Evolutionary conservation across 495 filamentous ascomycete species (phyloP), one percentile per base, ranked within the genome.

Genomic region (Pyrenopolyporus hunteri): DNA sequence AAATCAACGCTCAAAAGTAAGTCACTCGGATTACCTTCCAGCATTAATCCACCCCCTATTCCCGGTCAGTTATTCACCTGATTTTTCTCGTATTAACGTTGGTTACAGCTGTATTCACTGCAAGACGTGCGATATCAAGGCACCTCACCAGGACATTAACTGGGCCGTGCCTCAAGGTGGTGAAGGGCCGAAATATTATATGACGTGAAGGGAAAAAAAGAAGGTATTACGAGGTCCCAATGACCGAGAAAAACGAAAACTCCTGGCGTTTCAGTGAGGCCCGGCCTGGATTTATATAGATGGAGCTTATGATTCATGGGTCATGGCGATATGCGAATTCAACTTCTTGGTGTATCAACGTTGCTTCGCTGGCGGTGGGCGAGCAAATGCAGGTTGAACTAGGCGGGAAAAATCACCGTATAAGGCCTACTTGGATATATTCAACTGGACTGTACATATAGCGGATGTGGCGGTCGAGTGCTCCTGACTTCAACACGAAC

Each of bases 61-160:
- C 16, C 20, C 35, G 11, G 16, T 9, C 31, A 6, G 4, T 51
- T 13, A 1, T 20, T 29, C 4, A 16, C 6, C 9, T 1, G n/a
- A 23, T 13, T 11, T 13, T 35, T 16, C 4, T 14, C 4, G 13
- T 62, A 25, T 59, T 67, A 35, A 69, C 54, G 17, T 22, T 37
- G 10, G 16, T 17, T 22, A 17, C 25, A 95, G 93, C 74, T 99
- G 94, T 73, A 94, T 99, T 52, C 94, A 99, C 75, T 99, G 94
- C 80, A 99, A 99, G 84, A 98, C 94, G 2, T 99, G 94, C 70
- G 94, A 99, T 75, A 98, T 99, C 74, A 99, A 99, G 79, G 93
- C 88, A 9, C 94, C 94, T 2, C 84, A 87, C 45, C 94, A 99
- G 76, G 94, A 96, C 73, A 98, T 98, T 73, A 95, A 96, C 75